Evolutionary conservation across 768 basidiomycete species (phyloP), one percentile per base, ranked within the genome.

Genomic region (Boletus reticulatus): DNA sequence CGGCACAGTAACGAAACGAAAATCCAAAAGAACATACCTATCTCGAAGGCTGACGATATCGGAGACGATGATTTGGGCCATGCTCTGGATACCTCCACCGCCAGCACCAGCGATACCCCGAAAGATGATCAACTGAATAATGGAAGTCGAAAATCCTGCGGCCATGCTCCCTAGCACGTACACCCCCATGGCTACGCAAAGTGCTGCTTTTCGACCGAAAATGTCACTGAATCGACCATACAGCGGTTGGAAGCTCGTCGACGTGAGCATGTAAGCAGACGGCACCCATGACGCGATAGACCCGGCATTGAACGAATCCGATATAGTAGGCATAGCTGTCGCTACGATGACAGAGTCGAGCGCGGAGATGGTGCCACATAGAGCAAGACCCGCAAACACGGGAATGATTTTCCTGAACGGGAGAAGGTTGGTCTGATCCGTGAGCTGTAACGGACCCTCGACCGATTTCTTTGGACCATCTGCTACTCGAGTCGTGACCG

Each of bases 351-450:
- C 88, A 12, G 87, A 85, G 66, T 90, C 88, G 0, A 88, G 71
- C 0, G 83, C 73, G 6, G 85, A 80, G 44, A 86, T 82, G 43
- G 85, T 75, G 12, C 84, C 78, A 44, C 86, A 88, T 1, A 84
- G 70, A 0, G 83, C 75, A 13, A 89, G 75, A 7, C 87, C 81
- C 1, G 77, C 64, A 62, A 89, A 87, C 7, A 88, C 81, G 12
- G 81, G 72, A 5, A 89, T 67, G 42, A 89, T 75, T 67, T 84
- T 84, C 53, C 74, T 79, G 66, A 82, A 80, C 0, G 88, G 88
- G 6, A 89, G 76, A 13, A 88, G 76, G 63, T 91, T 89, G 5
- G 88, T 89, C 68, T 91, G 88, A 73, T 91, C 89, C 12, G 86
- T 86, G 48, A 88, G 67, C 16, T 60, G 52, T 41, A 67, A 19